A percentile compares a stretch with the other conserved stretches of the same genome.
Evolutionary conservation across 139 green algal species (phyloP).

Genomic region (Chlorella sp.): DNA sequence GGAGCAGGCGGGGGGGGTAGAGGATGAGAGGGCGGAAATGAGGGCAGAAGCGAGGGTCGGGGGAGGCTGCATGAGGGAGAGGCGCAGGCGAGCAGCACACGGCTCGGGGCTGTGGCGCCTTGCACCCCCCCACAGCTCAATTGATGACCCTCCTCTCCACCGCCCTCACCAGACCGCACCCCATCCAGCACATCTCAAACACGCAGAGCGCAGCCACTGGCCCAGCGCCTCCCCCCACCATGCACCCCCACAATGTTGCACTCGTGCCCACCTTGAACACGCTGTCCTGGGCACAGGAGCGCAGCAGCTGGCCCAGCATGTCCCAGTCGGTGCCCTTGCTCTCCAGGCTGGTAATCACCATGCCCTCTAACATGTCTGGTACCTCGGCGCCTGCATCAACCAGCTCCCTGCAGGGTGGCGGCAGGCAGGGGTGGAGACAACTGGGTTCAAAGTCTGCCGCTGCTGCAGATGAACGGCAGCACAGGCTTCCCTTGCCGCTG

Average conservation of each 20-base stretch:
- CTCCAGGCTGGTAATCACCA: conserved; percentile 37
- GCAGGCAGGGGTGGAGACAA: not conserved
- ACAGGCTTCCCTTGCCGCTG: not conserved
- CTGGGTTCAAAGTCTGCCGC: too few species aligned
- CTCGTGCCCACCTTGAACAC: not conserved
- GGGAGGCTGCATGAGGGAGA: not conserved
- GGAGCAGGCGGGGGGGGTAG: not conserved
- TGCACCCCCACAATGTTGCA: too few species aligned
- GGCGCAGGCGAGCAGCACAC: not conserved
- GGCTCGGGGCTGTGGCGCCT: too few species aligned
- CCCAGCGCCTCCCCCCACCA: not conserved
- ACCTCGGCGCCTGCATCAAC: conserved; percentile 24
- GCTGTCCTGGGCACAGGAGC: not conserved
- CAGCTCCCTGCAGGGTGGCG: conserved; percentile 33
- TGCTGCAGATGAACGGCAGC: not conserved
- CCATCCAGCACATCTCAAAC: not conserved
- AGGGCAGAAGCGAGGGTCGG: not conserved
- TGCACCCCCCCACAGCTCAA: too few species aligned
- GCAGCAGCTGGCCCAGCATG: conserved; percentile 24
- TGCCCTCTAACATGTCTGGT: conserved; percentile 30
- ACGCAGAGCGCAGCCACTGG: not conserved
- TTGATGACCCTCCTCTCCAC: too few species aligned
- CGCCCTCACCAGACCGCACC: too few species aligned
- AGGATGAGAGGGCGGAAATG: not conserved
- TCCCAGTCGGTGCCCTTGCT: conserved; percentile 42